phyloP scores from a whole-genome alignment of 371 early-diverging fungal species.

The Coemansia sp. region DNA sequence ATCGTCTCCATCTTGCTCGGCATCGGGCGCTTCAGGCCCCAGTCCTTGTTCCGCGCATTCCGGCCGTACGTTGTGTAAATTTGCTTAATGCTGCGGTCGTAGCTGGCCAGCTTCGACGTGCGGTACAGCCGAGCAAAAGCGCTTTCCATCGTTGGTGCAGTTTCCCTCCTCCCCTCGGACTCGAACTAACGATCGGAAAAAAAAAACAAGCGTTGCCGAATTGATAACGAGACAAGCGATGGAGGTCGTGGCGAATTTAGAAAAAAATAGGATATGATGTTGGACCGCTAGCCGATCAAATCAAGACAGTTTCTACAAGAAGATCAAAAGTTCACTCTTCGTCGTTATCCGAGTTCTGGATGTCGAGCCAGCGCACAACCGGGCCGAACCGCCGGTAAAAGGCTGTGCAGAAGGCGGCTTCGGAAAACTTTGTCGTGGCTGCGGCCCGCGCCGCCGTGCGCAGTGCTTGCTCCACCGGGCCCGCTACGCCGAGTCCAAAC shows the following conservation, averaged over 20 bases:
- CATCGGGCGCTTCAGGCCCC: slow-evolving; percentile 77
- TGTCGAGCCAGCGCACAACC: slow-evolving; percentile 44
- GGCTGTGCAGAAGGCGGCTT: slow-evolving; percentile 57
- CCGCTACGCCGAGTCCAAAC: slow-evolving; percentile 54
- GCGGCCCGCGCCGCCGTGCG: slow-evolving; percentile 62
- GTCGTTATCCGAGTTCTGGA: slow-evolving; percentile 7
- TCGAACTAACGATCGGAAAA: too few species aligned
- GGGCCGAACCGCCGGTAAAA: slow-evolving; percentile 34
- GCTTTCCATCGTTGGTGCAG: slow-evolving; percentile 57
- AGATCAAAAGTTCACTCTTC: neutral
- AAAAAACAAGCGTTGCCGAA: too few species aligned
- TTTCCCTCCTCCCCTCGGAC: too few species aligned
- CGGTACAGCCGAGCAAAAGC: slow-evolving; percentile 70
- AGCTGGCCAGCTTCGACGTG: slow-evolving; percentile 70
- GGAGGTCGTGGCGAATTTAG: too few species aligned
- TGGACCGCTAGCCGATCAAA: too few species aligned
- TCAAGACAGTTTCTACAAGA: neutral
- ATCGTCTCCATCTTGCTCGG: slow-evolving; percentile 66
- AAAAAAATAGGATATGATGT: too few species aligned
- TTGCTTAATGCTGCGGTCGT: slow-evolving; percentile 66
- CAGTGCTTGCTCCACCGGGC: slow-evolving; percentile 53
- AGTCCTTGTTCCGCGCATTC: slow-evolving; percentile 58
- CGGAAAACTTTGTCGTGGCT: slow-evolving; percentile 69
- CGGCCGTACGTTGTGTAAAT: slow-evolving; percentile 63
- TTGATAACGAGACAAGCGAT: too few species aligned